Percentiles rank a stretch among this genome's conserved stretches.
Evolutionary conservation across 2,329 filamentous ascomycete species (phyloP).

Genomic region (Xylaria sp.): DNA sequence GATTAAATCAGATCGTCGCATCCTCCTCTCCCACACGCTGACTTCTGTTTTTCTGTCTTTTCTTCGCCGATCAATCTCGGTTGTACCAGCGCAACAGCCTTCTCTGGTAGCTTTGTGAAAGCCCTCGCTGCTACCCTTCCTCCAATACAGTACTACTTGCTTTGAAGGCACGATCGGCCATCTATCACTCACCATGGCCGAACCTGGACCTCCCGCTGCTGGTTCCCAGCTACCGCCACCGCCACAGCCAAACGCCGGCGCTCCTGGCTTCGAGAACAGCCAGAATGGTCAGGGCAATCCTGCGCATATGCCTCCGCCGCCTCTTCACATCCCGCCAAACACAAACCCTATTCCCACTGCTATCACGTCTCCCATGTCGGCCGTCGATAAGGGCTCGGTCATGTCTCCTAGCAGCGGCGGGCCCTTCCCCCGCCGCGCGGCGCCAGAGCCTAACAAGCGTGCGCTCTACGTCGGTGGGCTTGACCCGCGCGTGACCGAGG

Average conservation of each 20-base stretch:
- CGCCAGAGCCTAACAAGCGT: conserved; percentile 97
- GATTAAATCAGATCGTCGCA: conserved; percentile 15
- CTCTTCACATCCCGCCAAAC: conserved; percentile 93
- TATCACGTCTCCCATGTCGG: conserved; percentile 84
- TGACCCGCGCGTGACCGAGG: conserved; percentile 93
- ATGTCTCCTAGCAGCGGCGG: conserved; percentile 85
- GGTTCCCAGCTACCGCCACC: conserved; percentile 70
- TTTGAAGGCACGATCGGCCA: conserved; percentile 9
- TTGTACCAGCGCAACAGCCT: conserved; percentile 15
- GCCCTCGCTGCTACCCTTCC: conserved; percentile 6
- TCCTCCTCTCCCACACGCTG: conserved; percentile 13
- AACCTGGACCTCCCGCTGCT: conserved; percentile 66
- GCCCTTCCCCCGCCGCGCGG: conserved; percentile 83
- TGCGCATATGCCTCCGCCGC: conserved; percentile 84
- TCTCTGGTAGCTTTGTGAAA: conserved; percentile 20
- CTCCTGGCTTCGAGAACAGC: conserved; percentile 76
- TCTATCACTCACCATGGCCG: conserved; percentile 67
- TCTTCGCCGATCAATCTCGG: background rate
- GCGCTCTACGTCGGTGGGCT: conserved; percentile 94
- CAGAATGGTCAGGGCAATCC: conserved; percentile 72
- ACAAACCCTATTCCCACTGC: conserved; percentile 93
- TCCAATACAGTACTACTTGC: conserved; percentile 5
- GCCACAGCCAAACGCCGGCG: conserved; percentile 68
- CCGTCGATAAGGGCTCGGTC: conserved; percentile 60
- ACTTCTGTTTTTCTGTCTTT: conserved; percentile 5